Evolutionary conservation across 306 rosid species (phyloP), one percentile per base, ranked within the genome.

Genomic region (Astragalus membranaceus): DNA sequence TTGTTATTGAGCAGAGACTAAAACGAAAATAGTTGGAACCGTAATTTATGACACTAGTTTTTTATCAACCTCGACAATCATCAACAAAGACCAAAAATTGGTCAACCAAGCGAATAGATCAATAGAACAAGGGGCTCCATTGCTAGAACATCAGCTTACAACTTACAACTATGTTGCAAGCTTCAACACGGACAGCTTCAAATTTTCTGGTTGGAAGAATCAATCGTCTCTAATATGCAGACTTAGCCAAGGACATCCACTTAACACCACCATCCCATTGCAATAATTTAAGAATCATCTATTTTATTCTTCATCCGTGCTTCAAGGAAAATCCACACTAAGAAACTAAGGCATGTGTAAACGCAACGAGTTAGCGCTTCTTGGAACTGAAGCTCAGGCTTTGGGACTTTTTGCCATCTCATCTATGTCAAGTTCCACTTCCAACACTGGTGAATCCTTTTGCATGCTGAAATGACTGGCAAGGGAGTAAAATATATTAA

Each of bases 331-430:
- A 72, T 77, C 80, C 76, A 62, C 77, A 65, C 23, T 58, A 70
- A 78, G 82, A 79, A 79, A 72, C 35, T 44, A 64, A 68, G 59
- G 51, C 47, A 70, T 67, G 70, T 67, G 36, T 61, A 81, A 74
- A 79, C 65, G 69, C 80, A 77, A 68, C 68, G 46, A 67, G 84
- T 75, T 79, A 39, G 79, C 33, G 81, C 69, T 60, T 77, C 46
- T 49, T 60, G 15, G 30, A 35, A 64, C 47, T 75, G 23, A 63
- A 50, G 48, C 79, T 83, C n/a, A n/a, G 67, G 79, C 78, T 80
- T 85, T 87, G 89, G 83, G 90, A 75, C 72, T 86, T 79, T 80
- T 95, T 10, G 92, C 88, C 97, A 95, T 87, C 82, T 95, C 97
- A 50, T 89, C 96, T 1, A 95, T 86, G 43, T 95, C 93, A 70